phyloP scores from a whole-genome alignment of 768 basidiomycete species.

The Suillus luteus region DNA sequence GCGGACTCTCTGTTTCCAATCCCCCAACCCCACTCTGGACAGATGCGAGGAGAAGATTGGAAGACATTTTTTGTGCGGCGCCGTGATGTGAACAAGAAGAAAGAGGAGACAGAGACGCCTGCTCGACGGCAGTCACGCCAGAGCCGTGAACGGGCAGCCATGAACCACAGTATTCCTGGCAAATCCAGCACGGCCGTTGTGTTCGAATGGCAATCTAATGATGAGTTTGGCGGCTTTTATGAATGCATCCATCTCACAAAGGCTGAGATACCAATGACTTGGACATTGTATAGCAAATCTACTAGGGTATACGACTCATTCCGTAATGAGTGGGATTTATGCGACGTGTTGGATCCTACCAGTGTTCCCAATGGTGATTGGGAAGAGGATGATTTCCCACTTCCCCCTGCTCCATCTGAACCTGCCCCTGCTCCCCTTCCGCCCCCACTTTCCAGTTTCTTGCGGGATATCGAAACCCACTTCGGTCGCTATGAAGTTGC shows the following conservation, averaged over 20 bases:
- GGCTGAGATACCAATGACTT: neutral
- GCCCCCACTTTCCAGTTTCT: neutral
- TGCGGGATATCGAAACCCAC: neutral
- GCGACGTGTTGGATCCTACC: neutral
- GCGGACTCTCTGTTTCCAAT: neutral
- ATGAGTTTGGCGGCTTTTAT: neutral
- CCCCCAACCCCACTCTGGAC: neutral
- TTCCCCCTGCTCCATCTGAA: neutral
- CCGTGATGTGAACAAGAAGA: neutral
- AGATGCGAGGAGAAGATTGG: neutral
- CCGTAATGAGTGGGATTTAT: conserved; percentile 4
- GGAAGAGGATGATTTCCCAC: conserved; percentile 2
- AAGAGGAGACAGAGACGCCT: neutral
- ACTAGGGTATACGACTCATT: conserved; percentile 3
- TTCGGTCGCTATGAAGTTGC: neutral
- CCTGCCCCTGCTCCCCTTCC: neutral
- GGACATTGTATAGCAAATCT: neutral
- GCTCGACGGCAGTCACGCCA: neutral
- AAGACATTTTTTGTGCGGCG: neutral
- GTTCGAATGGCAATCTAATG: conserved; percentile 3
- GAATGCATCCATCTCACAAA: neutral
- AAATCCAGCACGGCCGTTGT: neutral
- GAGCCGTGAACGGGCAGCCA: neutral
- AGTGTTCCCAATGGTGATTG: neutral
- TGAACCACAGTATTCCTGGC: neutral